A percentile compares a stretch with the other conserved stretches of the same genome.
Evolutionary conservation across 176 grass and related monocot species (phyloP).

Genomic region (Carex myosuroides): DNA sequence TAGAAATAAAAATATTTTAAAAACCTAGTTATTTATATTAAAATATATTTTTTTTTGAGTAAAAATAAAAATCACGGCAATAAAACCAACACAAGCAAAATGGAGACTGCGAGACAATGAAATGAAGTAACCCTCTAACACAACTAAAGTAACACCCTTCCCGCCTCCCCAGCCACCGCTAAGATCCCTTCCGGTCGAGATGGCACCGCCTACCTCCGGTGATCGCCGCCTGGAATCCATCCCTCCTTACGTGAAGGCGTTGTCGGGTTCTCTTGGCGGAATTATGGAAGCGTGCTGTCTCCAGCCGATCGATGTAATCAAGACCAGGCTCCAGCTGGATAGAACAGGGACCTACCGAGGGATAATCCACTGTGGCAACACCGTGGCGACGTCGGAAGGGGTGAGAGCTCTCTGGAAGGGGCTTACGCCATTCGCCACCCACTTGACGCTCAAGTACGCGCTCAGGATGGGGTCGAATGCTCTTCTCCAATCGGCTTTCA

Average conservation of each 20-base stretch:
- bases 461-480: constrained; percentile 93
- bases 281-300: constrained; percentile 94
- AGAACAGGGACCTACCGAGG: constrained; percentile 53
- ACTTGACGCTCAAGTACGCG: constrained; percentile 97
- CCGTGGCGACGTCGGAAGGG: constrained; percentile 66
- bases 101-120: not conserved
- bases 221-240: constrained; percentile 18
- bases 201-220: constrained; percentile 1
- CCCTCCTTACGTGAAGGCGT: constrained; percentile 59
- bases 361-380: constrained; percentile 73
- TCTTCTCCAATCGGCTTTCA: constrained; percentile 82
- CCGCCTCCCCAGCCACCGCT: constrained; percentile 6
- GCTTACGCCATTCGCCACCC: constrained; percentile 94
- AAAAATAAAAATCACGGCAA: too few species aligned
- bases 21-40: too few species aligned
- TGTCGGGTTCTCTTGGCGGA: constrained; percentile 78
- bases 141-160: not conserved
- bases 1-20: too few species aligned
- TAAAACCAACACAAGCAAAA: not conserved
- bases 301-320: constrained; percentile 97
- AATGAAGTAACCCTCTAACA: not conserved
- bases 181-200: not conserved
- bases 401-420: constrained; percentile 91
- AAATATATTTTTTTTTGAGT: too few species aligned
- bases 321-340: constrained; percentile 92